Percentiles rank a stretch among this genome's conserved stretches.
phyloP scores from a whole-genome alignment of 257 asterid genomes.

The Solanum arcanum region DNA sequence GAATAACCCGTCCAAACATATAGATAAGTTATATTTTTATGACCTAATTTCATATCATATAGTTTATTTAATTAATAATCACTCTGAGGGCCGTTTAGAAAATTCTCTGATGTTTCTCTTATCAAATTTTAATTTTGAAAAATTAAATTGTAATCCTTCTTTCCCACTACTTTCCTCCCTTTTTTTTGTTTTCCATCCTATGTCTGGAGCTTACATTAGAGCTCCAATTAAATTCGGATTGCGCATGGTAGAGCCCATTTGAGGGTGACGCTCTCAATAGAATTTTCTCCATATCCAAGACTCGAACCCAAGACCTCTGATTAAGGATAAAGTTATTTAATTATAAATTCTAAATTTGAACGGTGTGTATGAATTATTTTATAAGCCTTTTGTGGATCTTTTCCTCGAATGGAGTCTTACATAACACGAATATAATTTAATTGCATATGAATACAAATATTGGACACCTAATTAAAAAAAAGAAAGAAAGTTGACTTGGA shows the following conservation, averaged over 20 bases:
- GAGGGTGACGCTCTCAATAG: fast-evolving
- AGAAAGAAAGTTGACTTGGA: background rate
- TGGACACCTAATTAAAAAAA: fast-evolving
- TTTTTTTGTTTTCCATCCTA: background rate
- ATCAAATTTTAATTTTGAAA: background rate
- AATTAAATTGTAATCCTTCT: background rate
- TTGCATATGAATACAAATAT: no score
- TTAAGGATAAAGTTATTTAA: no score
- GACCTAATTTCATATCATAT: background rate
- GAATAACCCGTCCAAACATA: fast-evolving
- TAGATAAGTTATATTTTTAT: background rate
- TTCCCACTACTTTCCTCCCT: background rate
- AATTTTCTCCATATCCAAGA: fast-evolving
- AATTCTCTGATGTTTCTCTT: background rate
- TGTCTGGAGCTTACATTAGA: no score
- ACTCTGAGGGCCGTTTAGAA: background rate
- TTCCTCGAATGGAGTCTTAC: fast-evolving
- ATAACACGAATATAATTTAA: no score
- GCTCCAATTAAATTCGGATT: fast-evolving
- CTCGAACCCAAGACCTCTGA: fast-evolving
- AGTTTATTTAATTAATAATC: no score
- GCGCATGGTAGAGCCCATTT: no score
- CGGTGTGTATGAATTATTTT: no score
- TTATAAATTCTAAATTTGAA: no score
- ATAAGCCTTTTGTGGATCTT: no score